Evolutionary conservation across 352 stramenopile species (phyloP).

Genomic region (Phytopythium helicoides): DNA sequence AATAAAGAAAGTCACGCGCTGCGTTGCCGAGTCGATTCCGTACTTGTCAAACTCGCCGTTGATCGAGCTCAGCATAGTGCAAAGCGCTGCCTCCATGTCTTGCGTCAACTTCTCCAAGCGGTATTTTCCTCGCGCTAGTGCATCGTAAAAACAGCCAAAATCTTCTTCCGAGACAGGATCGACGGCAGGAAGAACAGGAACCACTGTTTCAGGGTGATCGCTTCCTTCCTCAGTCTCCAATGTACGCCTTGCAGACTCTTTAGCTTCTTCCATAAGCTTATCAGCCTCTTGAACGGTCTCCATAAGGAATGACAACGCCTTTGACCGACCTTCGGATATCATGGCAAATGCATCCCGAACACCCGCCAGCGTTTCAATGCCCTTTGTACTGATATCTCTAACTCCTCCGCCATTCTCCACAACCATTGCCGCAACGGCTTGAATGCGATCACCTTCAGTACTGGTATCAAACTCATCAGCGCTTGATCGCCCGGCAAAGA

Average conservation of each 20-base stretch:
- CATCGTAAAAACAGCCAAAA: constrained; percentile 24
- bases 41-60: constrained; percentile 68
- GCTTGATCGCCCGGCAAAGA: constrained; percentile 4
- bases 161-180: constrained; percentile 8
- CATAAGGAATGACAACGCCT: constrained; percentile 34
- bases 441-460: constrained; percentile 10
- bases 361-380: constrained; percentile 24
- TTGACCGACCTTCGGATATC: constrained; percentile 38
- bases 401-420: constrained; percentile 38
- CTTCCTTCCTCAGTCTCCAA: constrained; percentile 10
- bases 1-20: constrained; percentile 72
- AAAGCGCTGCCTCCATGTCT: constrained; percentile 37
- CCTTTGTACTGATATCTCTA: constrained; percentile 33
- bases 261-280: constrained; percentile 28
- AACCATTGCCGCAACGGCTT: constrained; percentile 31
- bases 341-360: constrained; percentile 32
- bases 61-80: constrained; percentile 56
- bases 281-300: constrained; percentile 52
- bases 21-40: constrained; percentile 61
- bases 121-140: constrained; percentile 29
- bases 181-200: too few species aligned
- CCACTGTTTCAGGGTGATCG: constrained; percentile 4
- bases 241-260: not conserved
- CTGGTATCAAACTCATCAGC: constrained; percentile 5
- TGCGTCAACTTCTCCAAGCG: constrained; percentile 32